Percentiles rank a stretch among this genome's conserved stretches.
These are phyloP conservation scores for Boletus insuetus DNA, from an alignment of 768 basidiomycete species.

Conservation along the genomic window DNA sequence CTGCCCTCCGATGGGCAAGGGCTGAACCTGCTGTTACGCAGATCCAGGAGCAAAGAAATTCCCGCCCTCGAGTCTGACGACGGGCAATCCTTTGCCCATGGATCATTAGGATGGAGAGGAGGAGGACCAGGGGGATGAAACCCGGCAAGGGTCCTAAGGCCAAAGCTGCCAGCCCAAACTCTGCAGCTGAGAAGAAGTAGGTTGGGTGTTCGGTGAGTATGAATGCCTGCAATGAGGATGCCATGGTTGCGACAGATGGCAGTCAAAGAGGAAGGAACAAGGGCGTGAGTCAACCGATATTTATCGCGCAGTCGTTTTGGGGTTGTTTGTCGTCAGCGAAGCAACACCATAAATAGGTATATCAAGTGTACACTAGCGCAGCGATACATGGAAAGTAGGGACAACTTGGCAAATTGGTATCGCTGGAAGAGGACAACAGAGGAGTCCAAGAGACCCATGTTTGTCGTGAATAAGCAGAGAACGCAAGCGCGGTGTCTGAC, in stretches of 20 bases:
- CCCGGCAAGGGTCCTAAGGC: slow-evolving; percentile 30
- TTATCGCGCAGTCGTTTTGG: slow-evolving; percentile 15
- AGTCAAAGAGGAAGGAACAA: background rate
- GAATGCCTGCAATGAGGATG: slow-evolving; percentile 19
- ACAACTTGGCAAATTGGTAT: background rate
- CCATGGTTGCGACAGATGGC: slow-evolving; percentile 15
- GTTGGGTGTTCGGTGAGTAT: slow-evolving; percentile 27
- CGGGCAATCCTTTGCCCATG: slow-evolving; percentile 31
- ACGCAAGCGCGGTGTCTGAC: background rate
- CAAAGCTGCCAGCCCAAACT: slow-evolving; percentile 24
- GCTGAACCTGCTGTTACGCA: slow-evolving; percentile 41
- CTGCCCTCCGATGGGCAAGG: slow-evolving; percentile 42
- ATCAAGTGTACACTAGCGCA: too few relatives aligned
- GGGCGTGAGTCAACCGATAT: slow-evolving; percentile 2
- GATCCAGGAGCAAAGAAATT: slow-evolving; percentile 34
- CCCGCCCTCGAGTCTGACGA: slow-evolving; percentile 28
- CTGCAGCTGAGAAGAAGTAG: slow-evolving; percentile 19
- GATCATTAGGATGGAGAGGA: slow-evolving; percentile 26
- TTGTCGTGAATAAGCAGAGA: background rate
- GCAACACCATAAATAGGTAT: background rate
- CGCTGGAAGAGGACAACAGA: background rate
- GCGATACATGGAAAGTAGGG: too few relatives aligned
- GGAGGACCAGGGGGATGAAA: slow-evolving; percentile 34
- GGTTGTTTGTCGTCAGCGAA: slow-evolving; percentile 21
- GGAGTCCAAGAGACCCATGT: too few relatives aligned